Percentiles rank a stretch among this genome's conserved stretches.
phyloP scores from a whole-genome alignment of 129 eudicot genomes.

The Pittosporum tobira region DNA sequence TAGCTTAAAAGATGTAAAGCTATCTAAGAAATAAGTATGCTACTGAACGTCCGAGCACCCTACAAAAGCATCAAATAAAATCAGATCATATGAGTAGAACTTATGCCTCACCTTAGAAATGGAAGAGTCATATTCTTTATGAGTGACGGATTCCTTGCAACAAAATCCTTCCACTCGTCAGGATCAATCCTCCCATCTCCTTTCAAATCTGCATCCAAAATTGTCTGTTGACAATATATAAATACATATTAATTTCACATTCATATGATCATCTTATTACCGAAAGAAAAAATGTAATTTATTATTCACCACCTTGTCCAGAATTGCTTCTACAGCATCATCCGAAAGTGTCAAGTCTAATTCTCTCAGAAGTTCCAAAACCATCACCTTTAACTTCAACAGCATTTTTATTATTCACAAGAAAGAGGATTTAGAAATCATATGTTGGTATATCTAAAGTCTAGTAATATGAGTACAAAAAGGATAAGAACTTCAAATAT shows the following conservation, averaged over 20 bases:
- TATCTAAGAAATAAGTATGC: neutral
- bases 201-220: slow-evolving; percentile 57
- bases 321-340: slow-evolving; percentile 57
- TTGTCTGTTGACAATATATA: slow-evolving; percentile 39
- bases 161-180: slow-evolving; percentile 69
- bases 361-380: slow-evolving; percentile 56
- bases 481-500: too few relatives aligned
- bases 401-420: neutral
- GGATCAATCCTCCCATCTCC: slow-evolving; percentile 76
- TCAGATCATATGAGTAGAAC: neutral
- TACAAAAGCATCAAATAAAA: neutral
- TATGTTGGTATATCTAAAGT: too few relatives aligned
- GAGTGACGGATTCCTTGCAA: slow-evolving; percentile 56
- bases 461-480: too few relatives aligned
- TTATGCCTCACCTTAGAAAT: slow-evolving; percentile 39
- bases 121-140: slow-evolving; percentile 80
- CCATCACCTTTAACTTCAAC: slow-evolving; percentile 71
- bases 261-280: neutral
- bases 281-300: neutral
- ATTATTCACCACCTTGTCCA: slow-evolving; percentile 49
- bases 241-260: neutral
- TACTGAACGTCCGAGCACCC: too few relatives aligned
- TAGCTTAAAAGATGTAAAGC: neutral
- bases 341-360: slow-evolving; percentile 45
- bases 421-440: neutral